Evolutionary conservation across 768 basidiomycete species (phyloP), one percentile per base, ranked within the genome.

Genomic region (Leccinellum luteum): DNA sequence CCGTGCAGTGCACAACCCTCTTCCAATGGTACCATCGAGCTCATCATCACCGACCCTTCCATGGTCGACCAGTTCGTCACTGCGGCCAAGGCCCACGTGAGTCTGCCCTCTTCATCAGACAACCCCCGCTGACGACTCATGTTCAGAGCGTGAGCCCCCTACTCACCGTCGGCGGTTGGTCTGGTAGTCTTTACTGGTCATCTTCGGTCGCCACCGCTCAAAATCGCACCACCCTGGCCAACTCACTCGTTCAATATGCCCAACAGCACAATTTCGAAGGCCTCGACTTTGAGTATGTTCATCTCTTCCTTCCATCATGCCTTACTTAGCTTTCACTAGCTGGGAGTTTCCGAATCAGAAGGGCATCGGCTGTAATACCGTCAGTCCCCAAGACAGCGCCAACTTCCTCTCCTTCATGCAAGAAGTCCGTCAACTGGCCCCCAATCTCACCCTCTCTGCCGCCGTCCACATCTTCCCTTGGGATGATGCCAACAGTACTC

Each of bases 291-390:
- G 87, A 87, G 85, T 85, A 66, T 41, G 84, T 75, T 5, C 10
- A 30, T 13, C 27, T 19, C 1, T 48, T 49, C 21, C 23, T 45
- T 48, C 4, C 32, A 0, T 6, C 2, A 3, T n/a, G 6, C 38
- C 7, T 25, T 50, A 14, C 55, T 64, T 19, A 65, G 17, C 23
- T 1, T 5, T 19, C 30, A 2, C n/a, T 50, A 90, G 90, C 67
- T 94, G 92, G 92, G 93, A 94, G 70, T 96, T 92, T 68, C 94
- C 93, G 35, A 83, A 78, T 38, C 74, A 74, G 12, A 75, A 75
- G 47, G 92, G 92, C 15, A 80, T 89, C 19, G 79, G 81, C 7
- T 90, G 90, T 67, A 96, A 96, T 74, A 70, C 69, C 6, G 71
- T 85, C 48, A 81, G 82, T 23, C 60, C 79, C 4, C 65, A 80